Percentiles rank a stretch among this genome's conserved stretches.
These are phyloP conservation scores for Trichosphaerium sp. DNA, from an alignment of 78 protist genomes.

Conservation along the genomic window DNA sequence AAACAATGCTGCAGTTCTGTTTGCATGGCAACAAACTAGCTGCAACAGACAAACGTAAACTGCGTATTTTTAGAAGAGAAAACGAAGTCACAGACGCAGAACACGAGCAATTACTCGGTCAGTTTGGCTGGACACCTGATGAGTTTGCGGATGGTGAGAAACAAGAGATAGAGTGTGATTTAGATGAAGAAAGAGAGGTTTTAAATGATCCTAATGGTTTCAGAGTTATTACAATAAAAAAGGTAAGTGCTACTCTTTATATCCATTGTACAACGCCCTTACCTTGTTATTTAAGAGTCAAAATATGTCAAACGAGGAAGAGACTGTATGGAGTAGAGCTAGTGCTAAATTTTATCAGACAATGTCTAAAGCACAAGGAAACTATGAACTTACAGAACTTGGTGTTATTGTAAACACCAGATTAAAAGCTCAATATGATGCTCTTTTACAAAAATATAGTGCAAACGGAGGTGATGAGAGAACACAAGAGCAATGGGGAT, in stretches of 20 bases:
- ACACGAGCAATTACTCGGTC: background rate
- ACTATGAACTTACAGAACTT: background rate
- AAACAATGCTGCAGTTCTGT: too few species aligned
- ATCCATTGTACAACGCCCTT: too few species aligned
- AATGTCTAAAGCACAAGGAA: slow-evolving; percentile 1
- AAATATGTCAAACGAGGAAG: background rate
- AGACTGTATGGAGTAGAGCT: background rate
- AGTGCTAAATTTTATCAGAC: slow-evolving; percentile 1
- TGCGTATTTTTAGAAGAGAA: too few species aligned
- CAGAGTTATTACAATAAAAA: background rate
- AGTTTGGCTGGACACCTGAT: slow-evolving; percentile 8
- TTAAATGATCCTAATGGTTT: background rate
- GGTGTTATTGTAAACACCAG: background rate
- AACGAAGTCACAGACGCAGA: background rate
- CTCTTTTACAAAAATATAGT: background rate
- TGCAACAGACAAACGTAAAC: too few species aligned
- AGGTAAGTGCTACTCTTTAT: too few species aligned
- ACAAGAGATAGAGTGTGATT: background rate
- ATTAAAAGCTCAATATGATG: background rate
- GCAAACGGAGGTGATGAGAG: background rate
- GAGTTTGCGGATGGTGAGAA: slow-evolving; percentile 5
- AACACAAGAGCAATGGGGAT: slow-evolving; percentile 5
- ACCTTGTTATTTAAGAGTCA: background rate
- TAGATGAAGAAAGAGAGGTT: background rate
- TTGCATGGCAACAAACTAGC: too few species aligned